Evolutionary conservation across 176 grass and related monocot species (phyloP).

Genomic region (Themeda triandra): DNA sequence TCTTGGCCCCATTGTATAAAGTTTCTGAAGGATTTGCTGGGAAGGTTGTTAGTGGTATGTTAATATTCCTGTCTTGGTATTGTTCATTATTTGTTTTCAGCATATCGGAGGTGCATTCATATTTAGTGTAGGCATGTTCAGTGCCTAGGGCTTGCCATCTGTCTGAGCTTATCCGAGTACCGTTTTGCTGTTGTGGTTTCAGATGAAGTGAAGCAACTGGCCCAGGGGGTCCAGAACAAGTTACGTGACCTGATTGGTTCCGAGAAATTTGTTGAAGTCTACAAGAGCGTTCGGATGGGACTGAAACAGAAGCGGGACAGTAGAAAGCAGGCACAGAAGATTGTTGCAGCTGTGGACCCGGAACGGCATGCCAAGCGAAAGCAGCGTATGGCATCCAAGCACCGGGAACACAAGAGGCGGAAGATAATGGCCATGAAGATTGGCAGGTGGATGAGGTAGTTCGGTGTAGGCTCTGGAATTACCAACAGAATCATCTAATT

Average conservation of each 20-base stretch:
- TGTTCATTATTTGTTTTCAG: background rate
- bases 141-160: background rate
- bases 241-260: slow-evolving; percentile 58
- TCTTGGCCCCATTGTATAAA: slow-evolving; percentile 87
- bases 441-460: slow-evolving; percentile 63
- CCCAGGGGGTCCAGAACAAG: slow-evolving; percentile 55
- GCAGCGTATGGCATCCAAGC: slow-evolving; percentile 52
- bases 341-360: slow-evolving; percentile 67
- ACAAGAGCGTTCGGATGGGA: slow-evolving; percentile 57
- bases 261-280: slow-evolving; percentile 76
- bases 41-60: slow-evolving; percentile 75
- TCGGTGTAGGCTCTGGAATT: background rate
- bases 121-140: background rate
- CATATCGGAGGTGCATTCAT: background rate
- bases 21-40: slow-evolving; percentile 94
- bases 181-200: slow-evolving; percentile 27
- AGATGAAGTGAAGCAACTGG: slow-evolving; percentile 87
- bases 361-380: slow-evolving; percentile 80
- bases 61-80: background rate
- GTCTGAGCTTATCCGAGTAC: background rate
- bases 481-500: background rate
- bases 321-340: slow-evolving; percentile 59
- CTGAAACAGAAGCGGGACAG: slow-evolving; percentile 78
- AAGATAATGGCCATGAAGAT: slow-evolving; percentile 78
- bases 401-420: slow-evolving; percentile 69